Evolutionary conservation across 257 asterid species (phyloP), one percentile per base, ranked within the genome.

Genomic region (Solanum peruvianum): DNA sequence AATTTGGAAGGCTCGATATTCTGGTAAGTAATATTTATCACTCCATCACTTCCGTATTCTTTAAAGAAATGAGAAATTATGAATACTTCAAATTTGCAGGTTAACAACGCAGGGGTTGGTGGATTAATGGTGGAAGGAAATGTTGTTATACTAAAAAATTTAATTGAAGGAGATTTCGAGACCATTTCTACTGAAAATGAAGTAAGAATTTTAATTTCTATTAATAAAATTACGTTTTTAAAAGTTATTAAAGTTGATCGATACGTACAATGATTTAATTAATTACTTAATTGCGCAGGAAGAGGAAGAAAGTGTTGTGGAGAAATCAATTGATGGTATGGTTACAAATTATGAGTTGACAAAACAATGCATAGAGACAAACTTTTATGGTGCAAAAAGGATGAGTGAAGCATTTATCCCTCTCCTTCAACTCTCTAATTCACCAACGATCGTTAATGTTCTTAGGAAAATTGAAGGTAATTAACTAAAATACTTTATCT

Each of bases 41-140:
- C 56, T 47, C 5, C 7, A 47, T 47, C 18, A 13, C 14, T 47
- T 47, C 4, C 18, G 5, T 47, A 47, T 47, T 47, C 56, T 13
- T 47, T 45, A 45, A 13, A 45, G 14, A 47, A 45, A 45, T 12
- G 52, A 45, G 52, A 47, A 45, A 4, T 12, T 14, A 45, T 12
- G 52, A 45, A 45, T 12, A 15, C 52, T 45, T 45, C 4, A 45
- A 5, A 4, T 45, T 45, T 47, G 84, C 90, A 93, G 98, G 93
- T 94, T n/a, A 93, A 94, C 87, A 93, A 94, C 86, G 95, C 96
- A n/a, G 96, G 92, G 75, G 35, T 93, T 58, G 7, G 77, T 87
- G 97, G 96, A 87, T 81, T 78, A 21, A 31, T 71, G 7, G 9
- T 85, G 25, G 93, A 92, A 27, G 86, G 23, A 23, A 91, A 91